Base-by-base conservation (phyloP, 306 rosid genomes). In the Gynostemma pentaphyllum region DNA sequence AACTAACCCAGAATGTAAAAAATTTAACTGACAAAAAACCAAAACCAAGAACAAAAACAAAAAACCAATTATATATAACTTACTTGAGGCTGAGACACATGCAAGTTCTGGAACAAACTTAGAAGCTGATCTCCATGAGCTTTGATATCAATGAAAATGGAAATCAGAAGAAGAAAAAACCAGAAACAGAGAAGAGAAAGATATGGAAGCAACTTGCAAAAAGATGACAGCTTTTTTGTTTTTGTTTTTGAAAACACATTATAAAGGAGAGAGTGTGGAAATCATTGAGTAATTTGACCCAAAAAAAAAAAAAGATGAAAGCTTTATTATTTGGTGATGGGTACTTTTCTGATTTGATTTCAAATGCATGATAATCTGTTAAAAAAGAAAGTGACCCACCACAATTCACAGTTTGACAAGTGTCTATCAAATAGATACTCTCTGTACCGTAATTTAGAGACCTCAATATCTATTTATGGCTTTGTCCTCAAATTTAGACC, bases 281-380 rank as follows among this genome's bases (percentile, higher is more conserved):
- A 39, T 60, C 47, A 57, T 57, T 34, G 45, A 45, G 29, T 57
- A 1, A 57, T 57, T 36, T 57, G 64, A 57, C 28, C n/a, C n/a
- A n/a, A n/a, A n/a, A n/a, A n/a, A n/a, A n/a, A n/a, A n/a, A n/a
- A 36, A 57, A 34, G 36, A 22, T 36, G 16, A 57, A 57, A 9
- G 64, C 45, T 57, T 57, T 57, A 36, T 36, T 21, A 57, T 57
- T 21, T 57, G 10, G 18, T 57, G 13, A 57, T 57, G 62, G 22
- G 65, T 39, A 60, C 65, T 60, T 60, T 60, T 60, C 45, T 60
- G 65, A 39, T 39, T 60, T 21, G 13, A 11, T 60, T 60, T 60
- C 64, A 60, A n/a, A 60, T 60, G 47, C 34, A 21, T n/a, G n/a
- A n/a, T 13, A 21, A 5, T 60, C 34, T 21, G 64, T 24, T 37